phyloP scores from a whole-genome alignment of 2,329 filamentous ascomycete species.

The Fusarium irregulare region DNA sequence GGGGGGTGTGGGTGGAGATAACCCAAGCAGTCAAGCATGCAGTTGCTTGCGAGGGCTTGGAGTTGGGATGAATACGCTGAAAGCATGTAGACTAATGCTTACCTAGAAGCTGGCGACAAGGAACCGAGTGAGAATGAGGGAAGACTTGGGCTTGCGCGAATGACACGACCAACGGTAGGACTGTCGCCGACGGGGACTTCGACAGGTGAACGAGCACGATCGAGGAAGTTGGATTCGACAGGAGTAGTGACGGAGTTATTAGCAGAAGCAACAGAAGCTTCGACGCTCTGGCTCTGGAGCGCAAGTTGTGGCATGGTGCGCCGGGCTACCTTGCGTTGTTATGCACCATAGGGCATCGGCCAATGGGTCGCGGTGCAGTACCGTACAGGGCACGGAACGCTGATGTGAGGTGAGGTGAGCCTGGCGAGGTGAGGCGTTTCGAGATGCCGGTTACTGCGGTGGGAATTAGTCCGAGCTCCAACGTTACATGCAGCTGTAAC shows the following conservation, averaged over 20 bases:
- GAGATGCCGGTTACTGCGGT: slow-evolving; percentile 47
- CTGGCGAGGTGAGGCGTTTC: slow-evolving; percentile 46
- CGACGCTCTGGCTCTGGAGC: slow-evolving; percentile 55
- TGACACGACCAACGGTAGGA: slow-evolving; percentile 58
- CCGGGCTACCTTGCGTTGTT: slow-evolving; percentile 48
- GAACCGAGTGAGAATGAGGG: slow-evolving; percentile 35
- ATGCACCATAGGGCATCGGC: slow-evolving; percentile 46
- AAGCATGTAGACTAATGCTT: slow-evolving; percentile 32
- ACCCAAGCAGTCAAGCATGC: slow-evolving; percentile 18
- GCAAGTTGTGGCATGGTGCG: slow-evolving; percentile 66
- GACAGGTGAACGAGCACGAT: slow-evolving; percentile 35
- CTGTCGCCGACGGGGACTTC: slow-evolving; percentile 55
- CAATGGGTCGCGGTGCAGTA: slow-evolving; percentile 39
- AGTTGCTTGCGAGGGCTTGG: slow-evolving; percentile 15
- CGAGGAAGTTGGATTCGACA: slow-evolving; percentile 20
- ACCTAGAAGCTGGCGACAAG: slow-evolving; percentile 45
- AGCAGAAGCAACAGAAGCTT: slow-evolving; percentile 48
- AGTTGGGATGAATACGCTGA: slow-evolving; percentile 38
- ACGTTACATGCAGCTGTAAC: slow-evolving; percentile 45
- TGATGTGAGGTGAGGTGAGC: slow-evolving; percentile 36
- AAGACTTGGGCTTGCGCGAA: slow-evolving; percentile 39
- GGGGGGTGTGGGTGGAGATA: slow-evolving; percentile 42
- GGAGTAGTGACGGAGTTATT: slow-evolving; percentile 30
- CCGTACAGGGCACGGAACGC: slow-evolving; percentile 28
- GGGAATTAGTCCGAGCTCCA: slow-evolving; percentile 41